Base-by-base conservation (phyloP, 106 monocot species). In the Triglochin maritima region DNA sequence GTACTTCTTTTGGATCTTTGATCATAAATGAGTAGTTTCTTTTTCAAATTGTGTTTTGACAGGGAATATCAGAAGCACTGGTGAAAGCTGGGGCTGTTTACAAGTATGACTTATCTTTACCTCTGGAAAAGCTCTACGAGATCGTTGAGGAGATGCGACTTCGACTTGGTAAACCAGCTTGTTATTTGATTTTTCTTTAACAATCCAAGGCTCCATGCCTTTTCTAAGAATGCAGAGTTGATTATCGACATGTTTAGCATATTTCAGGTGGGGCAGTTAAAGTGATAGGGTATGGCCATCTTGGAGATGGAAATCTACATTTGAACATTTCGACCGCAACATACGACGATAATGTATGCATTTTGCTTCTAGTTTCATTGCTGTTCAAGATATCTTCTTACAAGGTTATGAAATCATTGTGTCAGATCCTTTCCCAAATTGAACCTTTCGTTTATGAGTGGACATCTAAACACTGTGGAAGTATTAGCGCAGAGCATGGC, bases 401-500 rank as follows among this genome's bases (percentile, higher is more conserved):
- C 55, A 56, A 45, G 4, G 11, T 15, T 44, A 15, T 62, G 47
- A 72, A 53, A 11, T n/a, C 14, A 6, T 13, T 75, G 11, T 65
- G 65, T 49, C 73, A 96, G 95, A 71, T 90, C 53, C 65, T 96
- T 51, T 70, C 81, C 63, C 67, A 90, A 78, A 96, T 96, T 58
- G 95, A 96, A 76, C 95, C 95, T 13, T 96, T 90, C 69, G 83
- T 96, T 29, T 96, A 90, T 64, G 87, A 96, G 65, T 96, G 95
- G 95, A 96, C 95, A 56, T 81, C 88, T 60, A 69, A 56, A 6
- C 85, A 90, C 49, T 68, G 77, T 65, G 95, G 95, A 62, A 96
- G 95, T 69, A 88, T 96, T 49, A 96, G 95, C 65, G 95, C 95
- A 47, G 95, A 96, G 77, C 95, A 96, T 82, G 95, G 95, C 9